Percentiles rank a stretch among this genome's conserved stretches.
These are phyloP conservation scores for Arabidopsis arenosa DNA, from an alignment of 345 rosid genomes.

Conservation along the genomic window DNA sequence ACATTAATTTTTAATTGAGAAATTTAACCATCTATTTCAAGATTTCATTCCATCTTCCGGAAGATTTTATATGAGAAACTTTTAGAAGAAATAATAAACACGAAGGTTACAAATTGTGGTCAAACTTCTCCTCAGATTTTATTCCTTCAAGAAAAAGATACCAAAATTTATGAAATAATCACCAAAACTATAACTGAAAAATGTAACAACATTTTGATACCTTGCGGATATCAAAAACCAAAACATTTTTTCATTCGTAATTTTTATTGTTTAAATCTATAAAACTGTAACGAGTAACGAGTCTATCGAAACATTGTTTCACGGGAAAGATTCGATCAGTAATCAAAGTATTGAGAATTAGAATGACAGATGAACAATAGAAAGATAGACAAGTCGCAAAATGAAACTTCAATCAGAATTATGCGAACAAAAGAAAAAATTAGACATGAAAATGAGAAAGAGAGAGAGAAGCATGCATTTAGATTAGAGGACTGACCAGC, in stretches of 20 bases:
- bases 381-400: background rate
- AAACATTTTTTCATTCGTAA: background rate
- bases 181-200: background rate
- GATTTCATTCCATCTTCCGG: conserved; percentile 7
- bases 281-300: no score
- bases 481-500: conserved; percentile 34
- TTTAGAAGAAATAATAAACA: background rate
- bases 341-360: background rate
- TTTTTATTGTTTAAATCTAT: background rate
- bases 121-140: conserved; percentile 18
- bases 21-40: background rate
- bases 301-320: no score
- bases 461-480: conserved; percentile 16
- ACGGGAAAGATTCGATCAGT: background rate
- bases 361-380: background rate
- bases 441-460: background rate
- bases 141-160: background rate
- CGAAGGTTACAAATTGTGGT: conserved; percentile 38
- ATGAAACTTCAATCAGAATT: background rate
- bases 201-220: background rate
- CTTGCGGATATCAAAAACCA: background rate
- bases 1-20: background rate
- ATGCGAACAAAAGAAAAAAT: background rate
- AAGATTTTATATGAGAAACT: conserved; percentile 17
- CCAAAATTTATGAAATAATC: background rate